Evolutionary conservation across 768 basidiomycete species (phyloP).

Genomic region (Mycena belliarum): DNA sequence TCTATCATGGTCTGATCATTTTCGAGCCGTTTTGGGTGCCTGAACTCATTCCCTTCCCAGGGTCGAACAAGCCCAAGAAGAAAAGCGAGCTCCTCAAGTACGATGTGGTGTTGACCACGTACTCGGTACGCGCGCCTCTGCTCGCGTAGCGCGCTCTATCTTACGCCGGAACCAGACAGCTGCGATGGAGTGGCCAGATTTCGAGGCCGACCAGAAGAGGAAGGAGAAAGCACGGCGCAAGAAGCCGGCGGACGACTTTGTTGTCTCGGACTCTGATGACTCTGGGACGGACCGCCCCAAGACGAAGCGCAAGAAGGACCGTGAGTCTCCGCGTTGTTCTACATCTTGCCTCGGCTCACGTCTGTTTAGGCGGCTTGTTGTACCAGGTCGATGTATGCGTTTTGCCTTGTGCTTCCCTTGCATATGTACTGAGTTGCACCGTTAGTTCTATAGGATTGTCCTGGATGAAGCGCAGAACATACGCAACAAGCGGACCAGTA

Average conservation of each 20-base stretch:
- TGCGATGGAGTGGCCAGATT: conserved; percentile 66
- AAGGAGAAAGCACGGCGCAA: conserved; percentile 36
- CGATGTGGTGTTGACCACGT: conserved; percentile 66
- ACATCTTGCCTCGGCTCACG: not conserved
- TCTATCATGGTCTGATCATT: conserved; percentile 66
- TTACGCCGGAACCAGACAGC: too few species aligned
- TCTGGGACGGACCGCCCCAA: conserved; percentile 24
- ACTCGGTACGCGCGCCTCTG: conserved; percentile 31
- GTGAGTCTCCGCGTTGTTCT: conserved; percentile 20
- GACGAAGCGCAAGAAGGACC: conserved; percentile 35
- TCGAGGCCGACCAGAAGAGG: conserved; percentile 48
- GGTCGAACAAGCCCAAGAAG: conserved; percentile 46
- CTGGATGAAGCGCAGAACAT: conserved; percentile 61
- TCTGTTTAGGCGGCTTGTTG: conserved; percentile 42
- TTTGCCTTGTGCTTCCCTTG: not conserved
- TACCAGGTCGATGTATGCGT: conserved; percentile 48
- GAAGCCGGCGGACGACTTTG: conserved; percentile 31
- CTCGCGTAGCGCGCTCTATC: not conserved
- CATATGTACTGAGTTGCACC: not conserved
- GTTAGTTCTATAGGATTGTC: conserved; percentile 52
- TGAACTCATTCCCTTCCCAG: conserved; percentile 28
- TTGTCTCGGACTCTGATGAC: conserved; percentile 39
- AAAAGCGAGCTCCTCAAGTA: conserved; percentile 52
- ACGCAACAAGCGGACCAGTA: conserved; percentile 50
- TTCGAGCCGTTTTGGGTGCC: not conserved